phyloP scores from a whole-genome alignment of 2,329 filamentous ascomycete genomes.

The Epichloe festucae region DNA sequence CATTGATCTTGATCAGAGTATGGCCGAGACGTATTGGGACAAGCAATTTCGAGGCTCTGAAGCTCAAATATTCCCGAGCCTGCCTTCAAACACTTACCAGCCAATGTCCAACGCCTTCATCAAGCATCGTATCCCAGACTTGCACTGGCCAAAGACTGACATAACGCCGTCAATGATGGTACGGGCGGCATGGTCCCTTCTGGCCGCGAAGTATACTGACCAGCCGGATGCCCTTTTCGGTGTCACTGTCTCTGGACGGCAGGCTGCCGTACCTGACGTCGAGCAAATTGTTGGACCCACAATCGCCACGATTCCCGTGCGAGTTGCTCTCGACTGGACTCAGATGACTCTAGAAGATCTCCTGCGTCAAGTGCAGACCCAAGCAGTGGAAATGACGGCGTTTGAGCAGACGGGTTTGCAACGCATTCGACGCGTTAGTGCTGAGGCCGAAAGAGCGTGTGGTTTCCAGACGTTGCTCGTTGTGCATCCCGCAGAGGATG shows the following conservation, averaged over 20 bases:
- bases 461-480: constrained; percentile 9
- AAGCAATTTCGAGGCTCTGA: constrained; percentile 11
- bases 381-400: constrained; percentile 6
- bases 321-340: constrained; percentile 16
- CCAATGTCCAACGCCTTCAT: constrained; percentile 1
- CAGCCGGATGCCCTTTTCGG: constrained; percentile 19
- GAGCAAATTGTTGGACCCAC: constrained; percentile 15
- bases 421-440: constrained; percentile 6
- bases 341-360: constrained; percentile 21
- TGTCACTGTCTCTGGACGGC: constrained; percentile 12
- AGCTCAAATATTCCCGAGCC: constrained; percentile 1
- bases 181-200: constrained; percentile 16
- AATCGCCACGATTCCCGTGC: constrained; percentile 15
- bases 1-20: not conserved
- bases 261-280: constrained; percentile 12
- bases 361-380: constrained; percentile 20
- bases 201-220: constrained; percentile 21
- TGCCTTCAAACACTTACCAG: constrained; percentile 2
- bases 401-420: constrained; percentile 10
- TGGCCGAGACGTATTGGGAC: not conserved
- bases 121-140: not conserved
- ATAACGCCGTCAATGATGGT: constrained; percentile 9
- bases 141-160: constrained; percentile 2
- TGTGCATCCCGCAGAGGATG: constrained; percentile 7
- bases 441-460: constrained; percentile 3